These are phyloP conservation scores for Tylopilus balloui DNA, from an alignment of 768 basidiomycete species.

Conservation along the genomic window DNA sequence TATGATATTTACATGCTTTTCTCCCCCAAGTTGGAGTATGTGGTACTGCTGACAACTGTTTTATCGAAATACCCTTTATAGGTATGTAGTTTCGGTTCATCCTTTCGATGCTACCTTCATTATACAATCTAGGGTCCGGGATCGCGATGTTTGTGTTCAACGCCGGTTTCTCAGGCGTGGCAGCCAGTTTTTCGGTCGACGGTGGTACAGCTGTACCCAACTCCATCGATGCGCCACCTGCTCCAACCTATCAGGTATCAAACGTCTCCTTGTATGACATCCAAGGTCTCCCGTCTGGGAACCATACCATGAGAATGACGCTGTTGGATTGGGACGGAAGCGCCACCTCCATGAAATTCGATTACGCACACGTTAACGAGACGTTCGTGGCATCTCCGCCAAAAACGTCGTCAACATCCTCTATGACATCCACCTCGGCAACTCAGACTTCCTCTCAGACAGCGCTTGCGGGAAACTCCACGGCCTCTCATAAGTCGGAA, in stretches of 20 bases:
- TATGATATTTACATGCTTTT: not conserved
- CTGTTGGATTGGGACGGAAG: conserved; percentile 17
- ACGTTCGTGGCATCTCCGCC: conserved; percentile 10
- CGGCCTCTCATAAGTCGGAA: conserved; percentile 7
- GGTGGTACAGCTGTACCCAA: conserved; percentile 2
- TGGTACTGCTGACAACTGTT: conserved; percentile 11
- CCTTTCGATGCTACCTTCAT: not conserved
- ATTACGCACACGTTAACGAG: conserved; percentile 25
- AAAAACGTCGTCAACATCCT: conserved; percentile 1
- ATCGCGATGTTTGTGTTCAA: conserved; percentile 26
- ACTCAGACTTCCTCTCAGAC: not conserved
- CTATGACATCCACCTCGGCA: not conserved
- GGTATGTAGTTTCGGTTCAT: conserved; percentile 6
- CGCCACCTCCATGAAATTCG: conserved; percentile 25
- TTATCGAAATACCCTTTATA: conserved; percentile 18
- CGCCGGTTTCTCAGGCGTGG: conserved; percentile 18
- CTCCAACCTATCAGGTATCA: conserved; percentile 17
- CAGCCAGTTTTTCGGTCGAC: conserved; percentile 22
- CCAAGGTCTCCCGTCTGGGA: conserved; percentile 15
- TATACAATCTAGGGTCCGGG: conserved; percentile 16
- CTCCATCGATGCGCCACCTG: conserved; percentile 2
- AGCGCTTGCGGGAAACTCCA: not conserved
- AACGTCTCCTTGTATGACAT: conserved; percentile 17
- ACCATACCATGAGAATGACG: conserved; percentile 22
- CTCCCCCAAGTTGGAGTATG: conserved; percentile 16